Base-by-base conservation (phyloP, 2,329 filamentous ascomycete species). In the Fusarium caatingaense region DNA sequence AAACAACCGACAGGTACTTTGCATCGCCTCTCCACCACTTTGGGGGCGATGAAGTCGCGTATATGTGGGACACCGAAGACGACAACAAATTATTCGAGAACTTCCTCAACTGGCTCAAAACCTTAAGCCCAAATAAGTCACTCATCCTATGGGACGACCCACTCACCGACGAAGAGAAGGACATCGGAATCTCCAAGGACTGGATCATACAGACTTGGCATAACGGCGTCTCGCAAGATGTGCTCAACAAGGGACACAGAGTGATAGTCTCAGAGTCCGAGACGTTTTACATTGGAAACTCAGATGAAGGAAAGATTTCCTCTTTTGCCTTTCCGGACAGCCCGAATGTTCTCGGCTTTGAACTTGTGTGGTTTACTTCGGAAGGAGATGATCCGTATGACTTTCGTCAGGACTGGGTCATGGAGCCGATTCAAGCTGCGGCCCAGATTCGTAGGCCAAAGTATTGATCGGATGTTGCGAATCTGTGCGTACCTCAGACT, bases 181-280 rank as follows among this genome's bases (percentile, higher is more conserved):
- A 21, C 3, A 46, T 64, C 6, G 21, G 21, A 2, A 8, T 64
- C 0, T 27, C 30, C 2, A 58, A 49, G 5, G 60, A 64, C 15
- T 64, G 61, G 61, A 64, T 64, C 2, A 58, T 64, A 6, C 61
- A 64, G 18, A 64, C 61, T 0, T 64, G 61, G 61, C 61, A 64
- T 3, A 50, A 58, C 7, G 60, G 50, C 10, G 28, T 32, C 6
- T 50, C 60, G 5, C 6, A 20, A 16, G 28, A 50, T 10, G 15
- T 64, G 4, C 50, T 64, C 1, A 8, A 64, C 8, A 64, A 64
- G 7, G 61, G 61, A 4, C 49, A 64, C 0, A 23, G 60, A 1
- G 60, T 64, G 0, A 64, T 64, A 0, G 27, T 64, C 12, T 64
- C 61, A 0, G 61, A 64, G 20, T 41, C 60, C 3, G 5, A 64